Conservation (phyloP, 2,329 filamentous ascomycete species). For the Lachnellula suecica region DNA sequence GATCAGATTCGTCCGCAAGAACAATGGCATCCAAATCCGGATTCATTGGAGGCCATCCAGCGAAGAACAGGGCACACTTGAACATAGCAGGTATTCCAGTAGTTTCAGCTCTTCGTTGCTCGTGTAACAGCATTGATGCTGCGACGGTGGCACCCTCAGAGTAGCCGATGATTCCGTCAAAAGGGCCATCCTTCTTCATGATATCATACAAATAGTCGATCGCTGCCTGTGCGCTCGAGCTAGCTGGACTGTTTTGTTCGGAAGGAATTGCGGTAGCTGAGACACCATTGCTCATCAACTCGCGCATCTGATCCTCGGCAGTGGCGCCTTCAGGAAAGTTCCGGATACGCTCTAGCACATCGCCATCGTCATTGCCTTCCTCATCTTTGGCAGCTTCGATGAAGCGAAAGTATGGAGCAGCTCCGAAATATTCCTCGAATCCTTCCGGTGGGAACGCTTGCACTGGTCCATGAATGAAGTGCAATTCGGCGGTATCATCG, state of each 20-base stretch:
- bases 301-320: conserved; percentile 30
- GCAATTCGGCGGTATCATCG: conserved; percentile 46
- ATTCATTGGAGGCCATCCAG: conserved; percentile 53
- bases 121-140: conserved; percentile 52
- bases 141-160: conserved; percentile 60
- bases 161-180: conserved; percentile 59
- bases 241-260: conserved; percentile 9
- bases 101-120: conserved; percentile 38
- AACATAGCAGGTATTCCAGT: conserved; percentile 32
- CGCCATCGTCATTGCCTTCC: conserved; percentile 19
- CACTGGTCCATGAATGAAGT: conserved; percentile 52
- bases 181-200: conserved; percentile 44
- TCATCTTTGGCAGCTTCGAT: conserved; percentile 45
- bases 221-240: conserved; percentile 22
- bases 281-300: conserved; percentile 20
- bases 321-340: conserved; percentile 29
- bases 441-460: conserved; percentile 49
- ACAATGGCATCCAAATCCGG: conserved; percentile 45
- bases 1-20: conserved; percentile 50
- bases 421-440: conserved; percentile 57
- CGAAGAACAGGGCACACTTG: conserved; percentile 50
- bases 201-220: conserved; percentile 40
- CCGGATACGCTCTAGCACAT: conserved; percentile 29
- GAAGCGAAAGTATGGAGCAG: conserved; percentile 54
- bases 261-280: conserved; percentile 8